A percentile compares a stretch with the other conserved stretches of the same genome.
Conservation (phyloP, 2,329 filamentous ascomycete species). For the Fusarium caatingaense region DNA sequence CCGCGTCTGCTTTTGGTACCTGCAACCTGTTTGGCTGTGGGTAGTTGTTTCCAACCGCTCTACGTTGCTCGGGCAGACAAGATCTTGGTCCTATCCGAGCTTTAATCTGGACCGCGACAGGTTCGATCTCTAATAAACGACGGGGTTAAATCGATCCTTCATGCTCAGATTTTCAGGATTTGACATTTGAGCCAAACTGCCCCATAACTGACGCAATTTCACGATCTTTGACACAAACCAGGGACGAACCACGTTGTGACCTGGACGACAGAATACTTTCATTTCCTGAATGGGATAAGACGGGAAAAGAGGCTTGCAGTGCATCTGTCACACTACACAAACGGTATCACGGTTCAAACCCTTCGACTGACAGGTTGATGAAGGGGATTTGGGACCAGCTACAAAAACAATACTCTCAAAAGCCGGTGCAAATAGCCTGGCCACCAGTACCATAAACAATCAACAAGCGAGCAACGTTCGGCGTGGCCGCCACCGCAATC, state of each 20-base stretch:
- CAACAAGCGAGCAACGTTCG: slow-evolving; percentile 27
- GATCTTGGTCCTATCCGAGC: slow-evolving; percentile 30
- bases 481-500: slow-evolving; percentile 27
- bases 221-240: slow-evolving; percentile 36
- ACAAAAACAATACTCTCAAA: neutral
- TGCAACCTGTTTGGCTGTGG: slow-evolving; percentile 28
- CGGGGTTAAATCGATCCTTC: slow-evolving; percentile 32
- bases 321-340: slow-evolving; percentile 41
- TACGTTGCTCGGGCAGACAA: slow-evolving; percentile 32
- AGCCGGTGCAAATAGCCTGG: neutral
- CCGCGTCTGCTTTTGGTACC: slow-evolving; percentile 29
- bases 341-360: slow-evolving; percentile 26
- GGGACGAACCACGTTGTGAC: slow-evolving; percentile 41
- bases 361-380: slow-evolving; percentile 12
- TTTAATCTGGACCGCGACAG: slow-evolving; percentile 26
- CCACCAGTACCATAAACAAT: slow-evolving; percentile 12
- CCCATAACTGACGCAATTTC: slow-evolving; percentile 37
- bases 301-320: slow-evolving; percentile 35
- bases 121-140: slow-evolving; percentile 44
- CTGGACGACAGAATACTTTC: slow-evolving; percentile 23
- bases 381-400: slow-evolving; percentile 17
- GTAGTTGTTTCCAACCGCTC: slow-evolving; percentile 13
- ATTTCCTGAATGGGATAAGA: slow-evolving; percentile 43
- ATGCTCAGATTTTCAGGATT: slow-evolving; percentile 30
- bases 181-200: slow-evolving; percentile 31